Evolutionary conservation across 2,329 filamentous ascomycete genomes (phyloP).

Genomic region (Diaporthe sp.): DNA sequence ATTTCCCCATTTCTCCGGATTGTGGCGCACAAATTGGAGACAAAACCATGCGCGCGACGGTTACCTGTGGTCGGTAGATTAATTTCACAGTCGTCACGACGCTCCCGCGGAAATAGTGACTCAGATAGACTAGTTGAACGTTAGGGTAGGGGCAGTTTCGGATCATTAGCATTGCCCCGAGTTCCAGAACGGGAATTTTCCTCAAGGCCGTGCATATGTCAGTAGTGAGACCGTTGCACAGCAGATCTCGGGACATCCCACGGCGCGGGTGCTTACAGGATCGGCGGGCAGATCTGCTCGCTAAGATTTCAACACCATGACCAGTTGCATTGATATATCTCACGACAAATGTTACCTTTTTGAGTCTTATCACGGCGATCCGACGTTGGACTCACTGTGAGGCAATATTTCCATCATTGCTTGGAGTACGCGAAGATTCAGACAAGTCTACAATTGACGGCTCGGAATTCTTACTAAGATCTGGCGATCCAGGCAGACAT

Average conservation of each 20-base stretch:
- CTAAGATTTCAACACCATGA: background rate
- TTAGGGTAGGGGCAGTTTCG: background rate
- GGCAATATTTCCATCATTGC: background rate
- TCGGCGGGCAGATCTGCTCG: background rate
- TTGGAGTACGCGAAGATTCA: background rate
- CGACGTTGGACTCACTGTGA: fast-evolving
- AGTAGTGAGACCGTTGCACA: background rate
- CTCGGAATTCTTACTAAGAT: background rate
- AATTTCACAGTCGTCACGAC: background rate
- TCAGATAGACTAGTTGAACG: background rate
- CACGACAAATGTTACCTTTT: background rate
- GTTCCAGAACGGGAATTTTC: background rate
- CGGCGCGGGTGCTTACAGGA: background rate
- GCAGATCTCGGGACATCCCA: background rate
- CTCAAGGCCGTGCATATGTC: background rate
- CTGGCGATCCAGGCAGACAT: background rate
- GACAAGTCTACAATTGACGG: background rate
- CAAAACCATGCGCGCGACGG: background rate
- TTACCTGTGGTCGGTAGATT: background rate
- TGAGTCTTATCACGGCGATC: background rate
- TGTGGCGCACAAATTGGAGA: background rate
- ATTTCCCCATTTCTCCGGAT: background rate
- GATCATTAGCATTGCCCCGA: background rate
- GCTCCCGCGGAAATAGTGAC: background rate
- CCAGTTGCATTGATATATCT: background rate